These are phyloP conservation scores for Lodderomyces beijingensis DNA, from an alignment of 1,139 yeast genomes.

Conservation along the genomic window DNA sequence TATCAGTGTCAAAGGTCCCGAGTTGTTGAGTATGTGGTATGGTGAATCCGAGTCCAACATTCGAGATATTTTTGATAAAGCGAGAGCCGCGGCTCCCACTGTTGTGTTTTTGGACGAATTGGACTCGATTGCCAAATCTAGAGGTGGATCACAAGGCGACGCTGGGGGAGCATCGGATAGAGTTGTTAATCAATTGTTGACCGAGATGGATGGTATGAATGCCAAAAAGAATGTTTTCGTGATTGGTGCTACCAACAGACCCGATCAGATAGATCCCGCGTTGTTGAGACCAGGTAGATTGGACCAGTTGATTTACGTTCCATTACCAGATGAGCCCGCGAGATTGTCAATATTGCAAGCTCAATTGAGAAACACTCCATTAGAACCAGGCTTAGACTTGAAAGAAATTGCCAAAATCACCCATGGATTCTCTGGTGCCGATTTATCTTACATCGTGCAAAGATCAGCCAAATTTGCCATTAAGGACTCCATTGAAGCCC, in stretches of 20 bases:
- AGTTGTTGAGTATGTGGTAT: constrained; percentile 96
- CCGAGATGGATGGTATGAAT: constrained; percentile 99
- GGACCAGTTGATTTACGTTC: constrained; percentile 97
- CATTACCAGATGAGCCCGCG: constrained; percentile 93
- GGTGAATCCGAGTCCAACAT: constrained; percentile 98
- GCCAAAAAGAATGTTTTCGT: constrained; percentile 98
- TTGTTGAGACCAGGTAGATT: constrained; percentile 98
- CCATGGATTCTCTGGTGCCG: constrained; percentile 98
- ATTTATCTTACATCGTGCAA: constrained; percentile 93
- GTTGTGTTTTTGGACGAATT: constrained; percentile 96
- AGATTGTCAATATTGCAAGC: constrained; percentile 91
- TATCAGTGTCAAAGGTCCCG: constrained; percentile 96
- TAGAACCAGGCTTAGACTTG: constrained; percentile 93
- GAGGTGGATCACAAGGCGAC: constrained; percentile 91
- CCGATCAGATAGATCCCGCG: constrained; percentile 98
- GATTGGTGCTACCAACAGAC: constrained; percentile 98
- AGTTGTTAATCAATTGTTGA: constrained; percentile 94
- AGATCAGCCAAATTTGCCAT: constrained; percentile 98
- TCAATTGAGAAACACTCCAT: constrained; percentile 96
- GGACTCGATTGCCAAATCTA: constrained; percentile 95
- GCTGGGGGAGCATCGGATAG: constrained; percentile 99
- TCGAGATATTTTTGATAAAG: constrained; percentile 96
- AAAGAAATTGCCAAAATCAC: constrained; percentile 88
- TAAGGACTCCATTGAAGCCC: constrained; percentile 94
- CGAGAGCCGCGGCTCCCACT: constrained; percentile 98